A percentile compares a stretch with the other conserved stretches of the same genome.
These are phyloP conservation scores for Arthrobotrys sinensis DNA, from an alignment of 2,329 filamentous ascomycete genomes.

Conservation along the genomic window DNA sequence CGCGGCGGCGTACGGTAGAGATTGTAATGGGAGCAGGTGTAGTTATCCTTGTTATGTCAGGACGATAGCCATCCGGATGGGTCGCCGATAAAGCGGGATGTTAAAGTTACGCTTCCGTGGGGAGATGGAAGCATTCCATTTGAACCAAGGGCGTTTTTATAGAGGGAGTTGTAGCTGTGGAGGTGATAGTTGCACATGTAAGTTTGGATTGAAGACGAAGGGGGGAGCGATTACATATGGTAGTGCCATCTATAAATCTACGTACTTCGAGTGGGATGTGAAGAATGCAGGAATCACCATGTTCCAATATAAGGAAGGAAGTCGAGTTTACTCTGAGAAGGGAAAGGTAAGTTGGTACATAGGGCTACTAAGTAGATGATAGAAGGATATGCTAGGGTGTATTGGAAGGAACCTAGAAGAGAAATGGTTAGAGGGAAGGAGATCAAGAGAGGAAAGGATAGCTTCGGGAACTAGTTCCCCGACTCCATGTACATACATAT, in stretches of 20 bases:
- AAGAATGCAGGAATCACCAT: slow-evolving; percentile 28
- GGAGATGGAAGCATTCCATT: slow-evolving; percentile 14
- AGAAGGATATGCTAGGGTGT: too few species aligned
- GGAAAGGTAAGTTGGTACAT: too few species aligned
- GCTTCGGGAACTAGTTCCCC: too few species aligned
- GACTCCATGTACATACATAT: not conserved
- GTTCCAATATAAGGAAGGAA: slow-evolving; percentile 25
- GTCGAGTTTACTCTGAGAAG: not conserved
- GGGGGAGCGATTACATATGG: slow-evolving; percentile 3
- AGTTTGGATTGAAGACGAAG: slow-evolving; percentile 33
- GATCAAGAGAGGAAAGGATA: too few species aligned
- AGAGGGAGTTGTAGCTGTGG: slow-evolving; percentile 15
- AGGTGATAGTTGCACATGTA: slow-evolving; percentile 18
- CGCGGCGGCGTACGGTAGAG: slow-evolving; percentile 11
- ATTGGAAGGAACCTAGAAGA: too few species aligned
- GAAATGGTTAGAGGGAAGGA: too few species aligned
- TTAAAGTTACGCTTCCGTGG: slow-evolving; percentile 30
- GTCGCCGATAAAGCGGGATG: slow-evolving; percentile 9
- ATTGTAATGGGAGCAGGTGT: slow-evolving; percentile 15
- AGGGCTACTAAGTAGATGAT: too few species aligned
- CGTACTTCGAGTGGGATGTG: slow-evolving; percentile 45
- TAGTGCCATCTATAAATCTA: slow-evolving; percentile 34
- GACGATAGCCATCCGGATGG: slow-evolving; percentile 2
- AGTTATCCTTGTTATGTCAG: slow-evolving; percentile 28
- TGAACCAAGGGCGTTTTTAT: slow-evolving; percentile 24